A percentile compares a stretch with the other conserved stretches of the same genome.
Conservation (phyloP, 345 rosid species). For the Arabidopsis thaliana region TAIR10.1 NC_003071.7:13015001-13015500, state of each 20-base stretch:
- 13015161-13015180: conserved; percentile 39
- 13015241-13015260: conserved; percentile 78
- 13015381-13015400: conserved; percentile 56
- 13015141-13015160: conserved; percentile 36
- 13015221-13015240: conserved; percentile 75
- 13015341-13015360: conserved; percentile 68
- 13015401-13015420: conserved; percentile 66
- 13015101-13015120: conserved; percentile 6
- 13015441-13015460: conserved; percentile 82
- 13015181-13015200: conserved; percentile 63
- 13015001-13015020: conserved; percentile 41
- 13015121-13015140: conserved; percentile 42
- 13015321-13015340: conserved; percentile 74
- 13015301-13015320: conserved; percentile 88
- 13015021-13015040: conserved; percentile 47
- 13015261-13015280: conserved; percentile 82
- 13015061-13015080: conserved; percentile 41
- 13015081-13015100: conserved; percentile 7
- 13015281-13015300: conserved; percentile 89
- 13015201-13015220: conserved; percentile 78
- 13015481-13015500: conserved; percentile 90
- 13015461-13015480: conserved; percentile 81
- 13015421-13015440: conserved; percentile 78
- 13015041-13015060: conserved; percentile 47
- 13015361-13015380: conserved; percentile 60